phyloP scores from a whole-genome alignment of 805 yeast species.

The Suhomyces emberorum region DNA sequence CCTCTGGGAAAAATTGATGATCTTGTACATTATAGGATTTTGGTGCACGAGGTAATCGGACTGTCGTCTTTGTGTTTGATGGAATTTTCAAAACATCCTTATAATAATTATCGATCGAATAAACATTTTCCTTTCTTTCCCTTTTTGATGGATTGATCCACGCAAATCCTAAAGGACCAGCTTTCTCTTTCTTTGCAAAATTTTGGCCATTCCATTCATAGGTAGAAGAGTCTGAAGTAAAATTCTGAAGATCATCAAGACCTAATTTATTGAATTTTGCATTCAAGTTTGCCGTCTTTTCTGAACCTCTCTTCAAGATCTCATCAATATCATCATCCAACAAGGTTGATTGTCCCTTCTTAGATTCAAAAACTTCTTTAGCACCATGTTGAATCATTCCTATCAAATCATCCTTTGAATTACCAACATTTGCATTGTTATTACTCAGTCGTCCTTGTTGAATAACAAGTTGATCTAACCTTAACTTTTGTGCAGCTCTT shows the following conservation, averaged over 20 bases:
- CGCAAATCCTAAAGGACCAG: constrained; percentile 37
- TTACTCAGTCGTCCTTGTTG: constrained; percentile 77
- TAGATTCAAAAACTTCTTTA: constrained; percentile 70
- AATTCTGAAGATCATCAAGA: constrained; percentile 88
- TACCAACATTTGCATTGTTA: constrained; percentile 44
- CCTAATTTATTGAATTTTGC: constrained; percentile 84
- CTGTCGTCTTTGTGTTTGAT: constrained; percentile 20
- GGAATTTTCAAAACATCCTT: constrained; percentile 57
- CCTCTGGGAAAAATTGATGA: constrained; percentile 67
- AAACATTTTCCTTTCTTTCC: constrained; percentile 75
- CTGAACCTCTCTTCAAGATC: constrained; percentile 76
- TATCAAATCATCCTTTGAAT: constrained; percentile 76
- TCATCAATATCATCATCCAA: constrained; percentile 75
- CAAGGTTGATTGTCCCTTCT: constrained; percentile 23
- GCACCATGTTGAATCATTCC: constrained; percentile 99
- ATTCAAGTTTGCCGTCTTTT: constrained; percentile 74
- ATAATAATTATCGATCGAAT: constrained; percentile 72
- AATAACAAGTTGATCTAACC: constrained; percentile 91
- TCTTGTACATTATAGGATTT: constrained; percentile 63
- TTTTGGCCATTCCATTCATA: constrained; percentile 97
- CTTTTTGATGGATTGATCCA: constrained; percentile 78
- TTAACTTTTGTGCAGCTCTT: constrained; percentile 89
- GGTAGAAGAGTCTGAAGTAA: constrained; percentile 82
- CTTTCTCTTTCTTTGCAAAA: constrained; percentile 54
- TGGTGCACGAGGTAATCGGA: constrained; percentile 51